Evolutionary conservation across 2,329 filamentous ascomycete species (phyloP), one percentile per base, ranked within the genome.

Genomic region (Ascochyta rabiei): DNA sequence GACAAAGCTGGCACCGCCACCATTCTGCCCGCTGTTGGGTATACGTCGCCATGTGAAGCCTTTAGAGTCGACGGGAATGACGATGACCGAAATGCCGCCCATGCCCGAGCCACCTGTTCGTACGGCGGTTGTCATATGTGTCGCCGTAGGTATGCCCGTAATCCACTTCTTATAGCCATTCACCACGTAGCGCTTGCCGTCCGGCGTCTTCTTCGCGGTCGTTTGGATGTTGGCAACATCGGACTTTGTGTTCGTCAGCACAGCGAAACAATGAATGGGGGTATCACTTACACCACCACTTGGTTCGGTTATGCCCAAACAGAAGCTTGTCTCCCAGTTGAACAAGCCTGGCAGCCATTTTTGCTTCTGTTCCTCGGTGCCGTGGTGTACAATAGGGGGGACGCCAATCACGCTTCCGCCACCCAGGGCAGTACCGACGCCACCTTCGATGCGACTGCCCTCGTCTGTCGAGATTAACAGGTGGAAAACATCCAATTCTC

Each of bases 91-190:
- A 26, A 87, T 78, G 4, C 85, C 85, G 2, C 64, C 63, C 47
- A 77, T 77, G 10, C 85, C 85, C 0, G 79, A 70, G 0, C 79
- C 81, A 4, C 84, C 83, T 1, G 84, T 87, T 6, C 85, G 78
- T 5, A 86, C 84, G 2, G 85, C 86, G 12, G 85, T 84, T 0
- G 85, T 86, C 69, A 83, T 82, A 67, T 85, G 85, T 43, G 85
- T 80, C 12, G 86, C 83, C 78, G 80, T 85, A 1, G 84, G 80
- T 13, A 79, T 82, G 41, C 84, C 85, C 1, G 86, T 88, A 60
- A 89, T 88, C 85, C 85, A 87, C 68, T 87, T 87, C 77, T 89
- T 89, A 45, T 81, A 80, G 0, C 86, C 86, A 52, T 86, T 87
- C n/a, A 89, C 84, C 31, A 87, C 65, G 62, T 87, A 89, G 75